Conservation (phyloP, 2,329 filamentous ascomycete species). For the Microsporum canis region DNA sequence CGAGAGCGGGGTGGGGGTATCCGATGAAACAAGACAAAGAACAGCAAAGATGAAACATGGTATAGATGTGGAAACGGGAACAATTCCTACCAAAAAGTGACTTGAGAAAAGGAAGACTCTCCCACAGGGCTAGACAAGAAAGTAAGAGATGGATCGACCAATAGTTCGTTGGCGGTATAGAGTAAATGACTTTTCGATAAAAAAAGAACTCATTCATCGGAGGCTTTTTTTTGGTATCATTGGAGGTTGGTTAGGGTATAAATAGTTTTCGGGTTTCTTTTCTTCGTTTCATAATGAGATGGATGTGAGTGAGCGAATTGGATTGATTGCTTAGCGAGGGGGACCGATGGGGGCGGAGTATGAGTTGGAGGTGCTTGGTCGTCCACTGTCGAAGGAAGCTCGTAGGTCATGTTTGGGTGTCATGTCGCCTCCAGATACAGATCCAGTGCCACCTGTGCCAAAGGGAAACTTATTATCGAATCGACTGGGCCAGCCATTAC, state of each 20-base stretch:
- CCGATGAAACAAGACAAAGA: conserved; percentile 3
- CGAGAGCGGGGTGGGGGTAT: conserved; percentile 23
- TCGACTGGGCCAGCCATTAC: conserved; percentile 42
- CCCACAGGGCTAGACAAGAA: not conserved
- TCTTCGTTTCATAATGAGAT: not conserved
- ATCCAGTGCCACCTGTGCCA: conserved; percentile 29
- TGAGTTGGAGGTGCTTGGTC: conserved; percentile 92
- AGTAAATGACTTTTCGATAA: not conserved
- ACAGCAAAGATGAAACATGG: not conserved
- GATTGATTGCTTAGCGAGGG: conserved; percentile 60
- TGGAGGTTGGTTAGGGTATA: not conserved
- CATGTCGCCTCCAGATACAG: conserved; percentile 54
- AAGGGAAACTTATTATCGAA: conserved; percentile 57
- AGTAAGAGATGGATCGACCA: conserved; percentile 1
- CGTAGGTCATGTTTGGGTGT: conserved; percentile 75
- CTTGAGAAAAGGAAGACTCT: not conserved
- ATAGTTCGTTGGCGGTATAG: not conserved
- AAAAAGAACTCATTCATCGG: not conserved
- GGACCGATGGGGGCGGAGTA: conserved; percentile 86
- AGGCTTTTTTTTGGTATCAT: conserved; percentile 1
- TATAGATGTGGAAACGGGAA: not conserved
- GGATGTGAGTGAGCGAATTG: not conserved
- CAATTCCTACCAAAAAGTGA: not conserved
- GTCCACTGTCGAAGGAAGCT: conserved; percentile 80
- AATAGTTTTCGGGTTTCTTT: not conserved